Evolutionary conservation across 2,329 filamentous ascomycete species (phyloP).

Genomic region (Plectosphaerella sp.): DNA sequence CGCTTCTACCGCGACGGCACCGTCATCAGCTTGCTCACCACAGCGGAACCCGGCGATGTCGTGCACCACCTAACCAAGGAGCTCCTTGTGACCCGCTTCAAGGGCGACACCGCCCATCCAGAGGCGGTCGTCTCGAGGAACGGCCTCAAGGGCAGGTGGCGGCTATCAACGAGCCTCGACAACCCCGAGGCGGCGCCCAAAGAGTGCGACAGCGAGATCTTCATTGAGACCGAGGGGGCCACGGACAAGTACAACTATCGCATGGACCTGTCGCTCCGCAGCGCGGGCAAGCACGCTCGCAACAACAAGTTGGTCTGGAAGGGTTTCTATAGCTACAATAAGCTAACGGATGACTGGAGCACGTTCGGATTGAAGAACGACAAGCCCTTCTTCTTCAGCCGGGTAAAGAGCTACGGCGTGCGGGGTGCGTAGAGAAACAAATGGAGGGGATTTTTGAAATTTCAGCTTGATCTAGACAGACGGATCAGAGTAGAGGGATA

Average conservation of each 20-base stretch:
- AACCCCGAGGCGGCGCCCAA: constrained; percentile 19
- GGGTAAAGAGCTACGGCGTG: constrained; percentile 58
- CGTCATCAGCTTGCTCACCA: constrained; percentile 75
- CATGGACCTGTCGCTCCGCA: constrained; percentile 71
- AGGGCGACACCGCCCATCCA: constrained; percentile 24
- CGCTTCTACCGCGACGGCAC: constrained; percentile 91
- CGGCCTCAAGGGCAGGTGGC: constrained; percentile 49
- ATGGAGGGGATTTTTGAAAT: no score
- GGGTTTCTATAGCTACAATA: constrained; percentile 88
- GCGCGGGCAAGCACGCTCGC: constrained; percentile 56
- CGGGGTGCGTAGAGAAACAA: constrained; percentile 27
- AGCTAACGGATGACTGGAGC: constrained; percentile 83
- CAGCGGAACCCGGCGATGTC: constrained; percentile 77
- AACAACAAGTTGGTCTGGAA: constrained; percentile 90
- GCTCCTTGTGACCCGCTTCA: constrained; percentile 47
- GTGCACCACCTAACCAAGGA: constrained; percentile 78
- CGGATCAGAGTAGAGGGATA: no score
- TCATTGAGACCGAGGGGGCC: constrained; percentile 83
- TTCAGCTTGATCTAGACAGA: no score
- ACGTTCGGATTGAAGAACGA: constrained; percentile 67
- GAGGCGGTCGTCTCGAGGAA: constrained; percentile 60
- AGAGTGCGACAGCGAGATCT: constrained; percentile 62
- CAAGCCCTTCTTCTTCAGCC: constrained; percentile 63
- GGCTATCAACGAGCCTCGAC: constrained; percentile 30
- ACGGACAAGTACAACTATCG: constrained; percentile 76